Conservation (phyloP, 2,329 filamentous ascomycete species). For the Clonostachys rhizophaga region DNA sequence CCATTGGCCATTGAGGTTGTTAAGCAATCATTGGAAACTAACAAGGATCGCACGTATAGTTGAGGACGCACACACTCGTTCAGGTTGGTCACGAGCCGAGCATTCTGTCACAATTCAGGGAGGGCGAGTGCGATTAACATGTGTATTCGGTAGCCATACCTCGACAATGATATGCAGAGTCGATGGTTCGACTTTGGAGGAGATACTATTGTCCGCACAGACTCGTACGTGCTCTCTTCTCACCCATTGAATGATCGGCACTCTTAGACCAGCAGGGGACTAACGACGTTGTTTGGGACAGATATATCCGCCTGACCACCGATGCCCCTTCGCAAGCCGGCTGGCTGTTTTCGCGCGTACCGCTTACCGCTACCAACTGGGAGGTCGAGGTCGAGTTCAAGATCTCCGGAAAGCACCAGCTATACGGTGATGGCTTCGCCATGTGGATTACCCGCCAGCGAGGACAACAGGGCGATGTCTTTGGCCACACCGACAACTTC, state of each 20-base stretch:
- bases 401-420: constrained; percentile 80
- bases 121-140: constrained; percentile 8
- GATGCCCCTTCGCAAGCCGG: constrained; percentile 87
- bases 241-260: not conserved
- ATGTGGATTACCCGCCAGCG: constrained; percentile 98
- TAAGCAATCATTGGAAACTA: constrained; percentile 6
- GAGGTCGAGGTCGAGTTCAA: constrained; percentile 96
- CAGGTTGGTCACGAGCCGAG: constrained; percentile 52
- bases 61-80: constrained; percentile 80
- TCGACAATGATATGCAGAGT: constrained; percentile 97
- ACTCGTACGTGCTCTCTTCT: constrained; percentile 46
- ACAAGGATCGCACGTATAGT: constrained; percentile 38
- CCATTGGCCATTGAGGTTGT: not conserved
- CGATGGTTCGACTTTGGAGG: constrained; percentile 99
- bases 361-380: constrained; percentile 97
- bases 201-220: constrained; percentile 77
- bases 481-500: constrained; percentile 83
- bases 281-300: constrained; percentile 22
- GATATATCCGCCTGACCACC: constrained; percentile 88
- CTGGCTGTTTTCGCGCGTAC: constrained; percentile 91
- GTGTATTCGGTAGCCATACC: constrained; percentile 65
- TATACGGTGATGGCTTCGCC: constrained; percentile 95
- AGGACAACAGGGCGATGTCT: constrained; percentile 74
- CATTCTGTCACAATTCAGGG: not conserved
- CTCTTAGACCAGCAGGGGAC: not conserved